phyloP scores from a whole-genome alignment of 495 filamentous ascomycete species.

The Aspergillus bertholletiae region DNA sequence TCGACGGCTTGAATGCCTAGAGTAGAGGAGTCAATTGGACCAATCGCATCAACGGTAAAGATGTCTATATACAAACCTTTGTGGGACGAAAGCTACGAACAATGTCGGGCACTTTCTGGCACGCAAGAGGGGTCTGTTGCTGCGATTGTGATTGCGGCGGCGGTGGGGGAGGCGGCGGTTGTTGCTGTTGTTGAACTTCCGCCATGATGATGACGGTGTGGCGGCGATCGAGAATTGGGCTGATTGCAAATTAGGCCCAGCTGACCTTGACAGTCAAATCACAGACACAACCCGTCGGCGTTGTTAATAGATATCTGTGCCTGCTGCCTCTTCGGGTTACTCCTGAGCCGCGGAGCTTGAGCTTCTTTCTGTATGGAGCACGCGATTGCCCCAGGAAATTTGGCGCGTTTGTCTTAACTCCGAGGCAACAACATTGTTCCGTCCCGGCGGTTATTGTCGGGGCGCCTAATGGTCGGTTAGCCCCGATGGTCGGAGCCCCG shows the following conservation, averaged over 20 bases:
- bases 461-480: neutral
- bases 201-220: conserved; percentile 23
- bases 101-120: conserved; percentile 44
- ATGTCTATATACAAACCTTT: conserved; percentile 34
- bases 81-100: conserved; percentile 43
- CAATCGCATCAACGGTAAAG: neutral
- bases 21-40: conserved; percentile 12
- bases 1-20: conserved; percentile 36
- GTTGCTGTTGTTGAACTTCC: conserved; percentile 25
- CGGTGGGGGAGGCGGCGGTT: conserved; percentile 26
- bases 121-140: conserved; percentile 28
- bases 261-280: neutral
- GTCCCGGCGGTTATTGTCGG: conserved; percentile 19
- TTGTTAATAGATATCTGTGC: no score
- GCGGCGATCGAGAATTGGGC: neutral
- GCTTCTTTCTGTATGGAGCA: neutral
- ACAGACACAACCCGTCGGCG: neutral
- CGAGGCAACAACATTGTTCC: conserved; percentile 13
- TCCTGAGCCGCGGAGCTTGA: neutral
- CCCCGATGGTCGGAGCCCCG: conserved; percentile 13
- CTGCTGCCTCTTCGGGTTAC: neutral
- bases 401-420: conserved; percentile 5
- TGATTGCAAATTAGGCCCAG: neutral
- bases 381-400: neutral
- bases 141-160: conserved; percentile 19